A percentile compares a stretch with the other conserved stretches of the same genome.
Conservation (phyloP, 2,329 filamentous ascomycete species). For the Calonectria honghensis region DNA sequence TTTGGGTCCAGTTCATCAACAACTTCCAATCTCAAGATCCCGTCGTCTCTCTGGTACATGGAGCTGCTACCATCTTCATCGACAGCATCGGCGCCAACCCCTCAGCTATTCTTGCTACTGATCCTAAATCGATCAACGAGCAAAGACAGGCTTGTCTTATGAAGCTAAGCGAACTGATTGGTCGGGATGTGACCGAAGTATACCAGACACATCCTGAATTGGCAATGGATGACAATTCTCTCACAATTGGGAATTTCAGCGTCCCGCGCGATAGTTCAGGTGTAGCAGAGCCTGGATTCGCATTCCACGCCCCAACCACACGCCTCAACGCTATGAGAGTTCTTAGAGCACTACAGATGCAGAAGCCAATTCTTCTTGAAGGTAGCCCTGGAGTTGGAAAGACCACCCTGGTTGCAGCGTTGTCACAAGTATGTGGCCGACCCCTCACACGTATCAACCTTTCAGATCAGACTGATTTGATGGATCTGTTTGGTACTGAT, state of each 20-base stretch:
- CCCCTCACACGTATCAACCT: constrained; percentile 95
- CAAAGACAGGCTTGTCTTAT: constrained; percentile 84
- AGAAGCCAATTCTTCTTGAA: constrained; percentile 94
- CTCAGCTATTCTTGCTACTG: constrained; percentile 86
- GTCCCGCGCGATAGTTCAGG: constrained; percentile 72
- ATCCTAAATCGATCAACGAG: constrained; percentile 79
- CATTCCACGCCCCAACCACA: constrained; percentile 92
- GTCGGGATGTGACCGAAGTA: constrained; percentile 75
- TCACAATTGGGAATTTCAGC: constrained; percentile 85
- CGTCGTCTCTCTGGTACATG: constrained; percentile 79
- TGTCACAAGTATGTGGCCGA: constrained; percentile 86
- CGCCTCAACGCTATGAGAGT: constrained; percentile 93
- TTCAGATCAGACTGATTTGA: constrained; percentile 97
- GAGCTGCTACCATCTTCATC: constrained; percentile 95
- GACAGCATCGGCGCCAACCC: constrained; percentile 97
- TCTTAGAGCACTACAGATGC: constrained; percentile 89
- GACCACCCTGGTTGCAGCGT: constrained; percentile 91
- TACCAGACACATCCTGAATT: constrained; percentile 81
- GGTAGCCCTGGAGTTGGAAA: constrained; percentile 99
- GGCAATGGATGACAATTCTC: constrained; percentile 65
- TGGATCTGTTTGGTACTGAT: constrained; percentile 98
- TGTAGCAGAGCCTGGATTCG: constrained; percentile 63
- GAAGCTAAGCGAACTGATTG: constrained; percentile 81
- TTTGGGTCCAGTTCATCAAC: constrained; percentile 96
- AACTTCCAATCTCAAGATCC: constrained; percentile 70